Evolutionary conservation across 768 basidiomycete species (phyloP).

Genomic region (Agaricus sinodeliciosus): DNA sequence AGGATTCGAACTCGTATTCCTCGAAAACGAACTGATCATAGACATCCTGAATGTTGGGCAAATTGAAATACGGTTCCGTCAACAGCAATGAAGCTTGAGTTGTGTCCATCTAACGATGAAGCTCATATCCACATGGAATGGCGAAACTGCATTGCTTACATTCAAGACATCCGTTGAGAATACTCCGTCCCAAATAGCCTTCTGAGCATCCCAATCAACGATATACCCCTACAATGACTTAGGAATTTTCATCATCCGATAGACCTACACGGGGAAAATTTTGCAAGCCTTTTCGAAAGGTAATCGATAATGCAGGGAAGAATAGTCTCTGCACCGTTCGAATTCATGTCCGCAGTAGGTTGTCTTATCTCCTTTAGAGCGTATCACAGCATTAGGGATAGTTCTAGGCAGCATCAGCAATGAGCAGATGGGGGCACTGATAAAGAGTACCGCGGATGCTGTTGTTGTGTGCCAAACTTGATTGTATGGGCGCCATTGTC

Average conservation of each 20-base stretch:
- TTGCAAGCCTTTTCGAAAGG: conserved; percentile 78
- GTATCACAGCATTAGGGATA: conserved; percentile 75
- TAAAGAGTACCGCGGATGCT: conserved; percentile 18
- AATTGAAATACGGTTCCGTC: conserved; percentile 93
- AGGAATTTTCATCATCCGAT: conserved; percentile 13
- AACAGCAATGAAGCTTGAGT: conserved; percentile 70
- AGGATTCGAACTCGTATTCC: conserved; percentile 89
- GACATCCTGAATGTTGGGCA: conserved; percentile 85
- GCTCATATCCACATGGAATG: background rate
- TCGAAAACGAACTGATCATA: conserved; percentile 97
- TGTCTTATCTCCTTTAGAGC: conserved; percentile 77
- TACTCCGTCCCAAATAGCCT: conserved; percentile 88
- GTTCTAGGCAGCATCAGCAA: conserved; percentile 35
- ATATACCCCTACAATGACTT: conserved; percentile 66
- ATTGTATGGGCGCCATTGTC: conserved; percentile 87
- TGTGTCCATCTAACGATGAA: conserved; percentile 54
- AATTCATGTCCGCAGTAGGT: conserved; percentile 88
- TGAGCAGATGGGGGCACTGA: background rate
- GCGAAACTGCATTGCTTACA: conserved; percentile 29
- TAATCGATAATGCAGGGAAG: conserved; percentile 74
- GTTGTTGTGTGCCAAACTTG: conserved; percentile 55
- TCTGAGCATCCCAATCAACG: conserved; percentile 94
- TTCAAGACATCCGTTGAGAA: conserved; percentile 69
- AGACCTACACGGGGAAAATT: background rate
- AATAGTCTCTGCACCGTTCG: conserved; percentile 67